Base-by-base conservation (phyloP, 768 basidiomycete genomes). In the Agrocybe praecox region DNA sequence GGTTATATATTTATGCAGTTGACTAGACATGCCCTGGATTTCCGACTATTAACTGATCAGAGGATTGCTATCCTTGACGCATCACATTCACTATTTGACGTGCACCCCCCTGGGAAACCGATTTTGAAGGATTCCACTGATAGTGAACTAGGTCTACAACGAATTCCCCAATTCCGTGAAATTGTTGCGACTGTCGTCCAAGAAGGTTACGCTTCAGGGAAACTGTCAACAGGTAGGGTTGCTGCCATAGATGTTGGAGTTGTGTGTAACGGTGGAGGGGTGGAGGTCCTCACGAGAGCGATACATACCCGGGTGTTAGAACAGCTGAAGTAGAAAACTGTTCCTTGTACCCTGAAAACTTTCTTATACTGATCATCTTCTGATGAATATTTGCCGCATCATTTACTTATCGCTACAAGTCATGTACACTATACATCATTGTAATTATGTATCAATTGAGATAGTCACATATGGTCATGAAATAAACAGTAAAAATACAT, bases 21-120 rank as follows among this genome's bases (percentile, higher is more conserved):
- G 54, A 45, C 21, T 34, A 90, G 89, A 63, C 85, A 92, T 66
- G 91, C 89, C 0, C 76, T 94, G 52, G 92, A 94, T 67, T 85
- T 92, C 69, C 84, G 92, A 63, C 76, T 92, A 64, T 83, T 92
- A 83, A 80, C 76, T 11, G 78, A 77, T 33, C 79, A 83, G 60
- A 84, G 84, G 12, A 80, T 93, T 12, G 84, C 80, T 18, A 84
- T 94, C 48, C 70, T 92, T n/a, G 92, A 94, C 65, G 89, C 80
- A 3, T 88, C 90, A 0, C 76, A 84, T 67, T 83, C 86, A 2
- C 69, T 91, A 17, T 87, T 79, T 59, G 61, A 65, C 32, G 54
- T 53, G 8, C 53, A 65, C 18, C 66, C 49, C 18, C 57, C 57
- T 17, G 51, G 55, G 15, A 63, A 55, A 43, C 19, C 51, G 15